Base-by-base conservation (phyloP, 768 basidiomycete genomes). In the Suillus subluteus region DNA sequence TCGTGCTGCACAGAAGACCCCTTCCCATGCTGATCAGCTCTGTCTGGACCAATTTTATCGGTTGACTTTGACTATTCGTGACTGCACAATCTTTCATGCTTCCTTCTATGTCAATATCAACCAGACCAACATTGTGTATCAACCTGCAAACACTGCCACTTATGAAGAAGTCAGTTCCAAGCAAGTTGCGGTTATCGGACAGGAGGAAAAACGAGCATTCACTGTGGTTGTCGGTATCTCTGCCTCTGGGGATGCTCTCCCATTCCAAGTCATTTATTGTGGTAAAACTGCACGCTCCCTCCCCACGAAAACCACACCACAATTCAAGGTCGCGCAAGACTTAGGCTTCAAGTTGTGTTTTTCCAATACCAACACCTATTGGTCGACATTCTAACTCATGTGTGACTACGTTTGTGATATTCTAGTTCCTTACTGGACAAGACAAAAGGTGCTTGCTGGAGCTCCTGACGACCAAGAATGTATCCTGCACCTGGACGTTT, bases 181-280 rank as follows among this genome's bases (percentile, higher is more conserved):
- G 13, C 75, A 78, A 55, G 76, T 78, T 18, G 62, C 72, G n/a
- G 67, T 73, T 30, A 13, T 66, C 30, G 70, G 67, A 1, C 64
- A 71, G 26, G 75, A 78, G 7, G 73, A 79, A 54, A 79, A 79
- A 66, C 69, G 72, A 1, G 76, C 76, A 6, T 77, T 72, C 64
- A 79, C 77, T 9, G 55, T 79, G 4, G 44, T 69, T 43, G 73
- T 78, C 7, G 68, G 73, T 0, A 70, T 62, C 4, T 66, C 74
- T 5, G 64, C 72, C 4, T 58, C 58, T 18, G 78, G 78, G 7
- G 64, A 71, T 30, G 54, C 74, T n/a, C 72, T 79, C 1, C 77
- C 78, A 7, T 74, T 77, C 43, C 78, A 79, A 62, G 66, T 68
- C 12, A 63, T 79, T 23, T 79, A 70, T 65, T 21, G 54, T 21